Conservation (phyloP, 2,329 filamentous ascomycete genomes). For the Penicillium griseofulvum region DNA sequence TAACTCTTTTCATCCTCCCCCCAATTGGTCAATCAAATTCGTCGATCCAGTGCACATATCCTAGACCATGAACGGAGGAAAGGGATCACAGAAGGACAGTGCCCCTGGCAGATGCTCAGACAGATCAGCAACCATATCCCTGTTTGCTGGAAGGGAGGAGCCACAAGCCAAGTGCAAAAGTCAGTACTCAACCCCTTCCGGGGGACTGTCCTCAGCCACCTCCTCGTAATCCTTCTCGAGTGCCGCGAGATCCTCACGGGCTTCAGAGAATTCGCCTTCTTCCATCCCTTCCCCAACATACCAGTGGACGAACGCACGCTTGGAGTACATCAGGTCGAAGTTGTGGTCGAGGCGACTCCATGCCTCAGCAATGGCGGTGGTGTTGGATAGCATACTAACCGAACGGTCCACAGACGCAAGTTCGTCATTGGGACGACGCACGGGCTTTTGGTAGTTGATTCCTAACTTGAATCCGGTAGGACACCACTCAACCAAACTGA, state of each 20-base stretch:
- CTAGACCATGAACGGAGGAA: background rate
- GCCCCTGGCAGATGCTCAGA: background rate
- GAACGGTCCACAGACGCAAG: slow-evolving; percentile 55
- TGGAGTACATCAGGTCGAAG: slow-evolving; percentile 69
- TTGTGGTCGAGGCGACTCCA: slow-evolving; percentile 65
- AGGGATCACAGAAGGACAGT: background rate
- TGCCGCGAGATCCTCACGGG: slow-evolving; percentile 79
- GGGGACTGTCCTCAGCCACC: slow-evolving; percentile 56
- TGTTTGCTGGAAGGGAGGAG: background rate
- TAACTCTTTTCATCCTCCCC: slow-evolving; percentile 1
- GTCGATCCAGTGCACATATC: background rate
- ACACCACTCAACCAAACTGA: slow-evolving; percentile 68
- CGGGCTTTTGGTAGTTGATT: slow-evolving; percentile 64
- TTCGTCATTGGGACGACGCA: slow-evolving; percentile 53
- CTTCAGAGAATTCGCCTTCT: slow-evolving; percentile 85
- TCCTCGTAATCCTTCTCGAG: slow-evolving; percentile 86
- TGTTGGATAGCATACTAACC: slow-evolving; percentile 65
- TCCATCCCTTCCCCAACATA: slow-evolving; percentile 89
- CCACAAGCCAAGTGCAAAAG: background rate
- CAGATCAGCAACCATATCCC: background rate
- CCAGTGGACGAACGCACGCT: slow-evolving; percentile 70
- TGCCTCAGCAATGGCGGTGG: slow-evolving; percentile 64
- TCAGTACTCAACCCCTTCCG: background rate
- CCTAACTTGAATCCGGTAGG: slow-evolving; percentile 68
- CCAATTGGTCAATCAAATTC: background rate